Evolutionary conservation across 371 early-diverging fungal species (phyloP), one percentile per base, ranked within the genome.

Genomic region (Caulochytrium protostelioides): DNA sequence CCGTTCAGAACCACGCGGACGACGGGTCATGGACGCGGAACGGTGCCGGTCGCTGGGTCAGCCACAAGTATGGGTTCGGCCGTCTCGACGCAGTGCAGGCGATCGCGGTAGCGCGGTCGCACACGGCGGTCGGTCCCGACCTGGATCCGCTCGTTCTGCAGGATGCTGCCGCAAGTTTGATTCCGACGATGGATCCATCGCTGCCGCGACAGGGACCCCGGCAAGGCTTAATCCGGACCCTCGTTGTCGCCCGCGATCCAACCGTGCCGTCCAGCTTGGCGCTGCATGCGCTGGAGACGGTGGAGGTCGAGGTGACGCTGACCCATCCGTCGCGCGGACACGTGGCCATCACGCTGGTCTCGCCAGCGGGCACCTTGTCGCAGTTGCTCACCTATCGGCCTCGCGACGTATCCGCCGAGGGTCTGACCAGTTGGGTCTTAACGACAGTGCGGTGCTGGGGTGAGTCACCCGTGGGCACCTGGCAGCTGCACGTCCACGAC

Each of bases 391-490:
- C 33, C n/a, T 7, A 21, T 18, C 35, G 49, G 30, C 1, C 17
- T 2, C 3, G 30, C 1, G 49, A 49, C 38, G 30, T 21, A n/a
- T 37, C 46, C 4, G 25, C 4, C 21, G 35, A 46, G 4, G 46
- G 46, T 2, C 35, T 29, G 21, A 27, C 21, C 4, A 15, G 23
- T 4, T 49, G 49, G 49, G 48, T 49, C 8, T 49, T 49, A 29
- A 37, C 30, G 27, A 46, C 49, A 2, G 45, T 46, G n/a, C 37
- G 29, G 6, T 25, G 38, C 35, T 49, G 49, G 49, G 45, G 45
- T 2, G 49, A 49, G 28, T 12, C 18, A 1, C 28, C 38, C 9
- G 8, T 34, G 2, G 49, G 49, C 13, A 17, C 3, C 2, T 49
- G 49, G 49, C 36, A 10, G 13, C 15, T 49, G 16, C 30, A 21